A percentile compares a stretch with the other conserved stretches of the same genome.
phyloP scores from a whole-genome alignment of 2,329 filamentous ascomycete species.

The Paecilomyces sp. region DNA sequence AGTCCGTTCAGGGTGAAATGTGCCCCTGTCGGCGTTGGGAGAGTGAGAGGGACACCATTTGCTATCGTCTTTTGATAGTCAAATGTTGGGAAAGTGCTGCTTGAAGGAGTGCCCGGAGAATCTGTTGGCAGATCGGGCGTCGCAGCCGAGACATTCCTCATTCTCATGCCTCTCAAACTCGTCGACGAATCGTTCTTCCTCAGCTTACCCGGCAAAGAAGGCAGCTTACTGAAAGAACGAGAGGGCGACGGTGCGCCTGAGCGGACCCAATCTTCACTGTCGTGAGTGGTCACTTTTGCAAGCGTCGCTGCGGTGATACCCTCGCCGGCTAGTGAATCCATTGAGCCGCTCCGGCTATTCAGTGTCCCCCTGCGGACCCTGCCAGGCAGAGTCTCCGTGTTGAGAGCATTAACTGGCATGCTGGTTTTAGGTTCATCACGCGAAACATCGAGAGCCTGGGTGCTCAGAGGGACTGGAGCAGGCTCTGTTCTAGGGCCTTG shows the following conservation, averaged over 20 bases:
- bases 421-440: slow-evolving; percentile 19
- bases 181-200: slow-evolving; percentile 65
- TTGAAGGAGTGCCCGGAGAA: slow-evolving; percentile 69
- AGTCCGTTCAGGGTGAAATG: slow-evolving; percentile 52
- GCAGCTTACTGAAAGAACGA: slow-evolving; percentile 29
- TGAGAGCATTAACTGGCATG: slow-evolving; percentile 10
- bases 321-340: slow-evolving; percentile 30
- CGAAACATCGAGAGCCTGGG: slow-evolving; percentile 20
- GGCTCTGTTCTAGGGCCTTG: slow-evolving; percentile 19
- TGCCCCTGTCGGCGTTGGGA: slow-evolving; percentile 61
- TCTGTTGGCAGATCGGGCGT: slow-evolving; percentile 56
- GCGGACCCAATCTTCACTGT: slow-evolving; percentile 29
- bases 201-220: slow-evolving; percentile 38
- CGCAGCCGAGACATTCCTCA: slow-evolving; percentile 63
- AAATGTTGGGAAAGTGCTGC: slow-evolving; percentile 55
- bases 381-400: slow-evolving; percentile 5
- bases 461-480: slow-evolving; percentile 15
- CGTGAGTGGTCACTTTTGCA: slow-evolving; percentile 37
- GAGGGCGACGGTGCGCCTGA: slow-evolving; percentile 27
- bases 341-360: slow-evolving; percentile 23
- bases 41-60: slow-evolving; percentile 49
- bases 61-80: slow-evolving; percentile 40
- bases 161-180: slow-evolving; percentile 63
- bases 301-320: slow-evolving; percentile 35
- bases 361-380: slow-evolving; percentile 13